These are phyloP conservation scores for Ceriops decandra DNA, from an alignment of 345 rosid genomes.

Conservation along the genomic window DNA sequence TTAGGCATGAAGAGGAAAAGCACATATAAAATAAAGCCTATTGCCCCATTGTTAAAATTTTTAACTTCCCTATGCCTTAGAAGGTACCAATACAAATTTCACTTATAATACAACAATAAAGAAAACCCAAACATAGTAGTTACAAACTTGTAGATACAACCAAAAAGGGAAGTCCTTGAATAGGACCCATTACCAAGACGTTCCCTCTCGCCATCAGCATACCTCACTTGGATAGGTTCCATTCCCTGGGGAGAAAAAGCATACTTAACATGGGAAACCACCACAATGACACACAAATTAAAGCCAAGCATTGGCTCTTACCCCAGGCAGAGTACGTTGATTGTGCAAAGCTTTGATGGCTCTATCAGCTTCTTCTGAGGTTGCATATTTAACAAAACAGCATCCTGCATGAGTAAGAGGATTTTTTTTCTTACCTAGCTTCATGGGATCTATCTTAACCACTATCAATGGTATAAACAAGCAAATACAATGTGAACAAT, in stretches of 20 bases:
- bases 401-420: constrained; percentile 70
- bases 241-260: constrained; percentile 55
- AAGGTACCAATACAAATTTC: too few species aligned
- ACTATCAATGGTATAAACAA: constrained; percentile 11
- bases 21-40: too few species aligned
- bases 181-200: constrained; percentile 65
- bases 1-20: not conserved
- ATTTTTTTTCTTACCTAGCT: constrained; percentile 32
- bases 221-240: constrained; percentile 95
- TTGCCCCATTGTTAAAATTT: too few species aligned
- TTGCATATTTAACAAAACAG: constrained; percentile 94
- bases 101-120: not conserved
- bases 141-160: constrained; percentile 3
- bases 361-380: constrained; percentile 89
- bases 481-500: not conserved
- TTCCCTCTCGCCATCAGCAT: constrained; percentile 98
- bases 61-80: too few species aligned
- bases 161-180: not conserved
- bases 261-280: constrained; percentile 10
- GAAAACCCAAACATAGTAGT: constrained; percentile 5
- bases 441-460: constrained; percentile 25
- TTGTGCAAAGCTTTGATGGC: constrained; percentile 96
- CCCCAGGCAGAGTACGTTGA: constrained; percentile 87
- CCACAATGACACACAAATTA: not conserved
- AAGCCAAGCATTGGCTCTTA: constrained; percentile 35